Conservation (phyloP, 805 yeast species). For the Saturnispora ahearnii region DNA sequence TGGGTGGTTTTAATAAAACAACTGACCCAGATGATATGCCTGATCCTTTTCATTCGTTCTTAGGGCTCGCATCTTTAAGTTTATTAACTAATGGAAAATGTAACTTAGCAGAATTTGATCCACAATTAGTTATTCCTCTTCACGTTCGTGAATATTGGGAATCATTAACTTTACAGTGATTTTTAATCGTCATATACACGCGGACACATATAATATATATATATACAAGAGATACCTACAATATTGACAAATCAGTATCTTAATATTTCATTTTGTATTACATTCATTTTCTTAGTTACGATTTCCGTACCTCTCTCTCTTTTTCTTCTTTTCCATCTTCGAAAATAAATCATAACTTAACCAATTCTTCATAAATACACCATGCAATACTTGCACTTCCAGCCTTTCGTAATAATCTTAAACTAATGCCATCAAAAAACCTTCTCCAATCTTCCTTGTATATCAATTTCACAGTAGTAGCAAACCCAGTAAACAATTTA, state of each 20-base stretch:
- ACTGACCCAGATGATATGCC: conserved; percentile 44
- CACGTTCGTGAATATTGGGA: conserved; percentile 17
- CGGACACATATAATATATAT: background rate
- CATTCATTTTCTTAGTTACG: background rate
- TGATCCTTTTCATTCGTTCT: conserved; percentile 60
- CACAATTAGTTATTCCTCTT: conserved; percentile 19
- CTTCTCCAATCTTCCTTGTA: conserved; percentile 41
- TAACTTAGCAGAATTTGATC: conserved; percentile 12
- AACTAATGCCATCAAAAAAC: conserved; percentile 74
- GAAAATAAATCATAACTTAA: conserved; percentile 29
- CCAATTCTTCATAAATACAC: conserved; percentile 91
- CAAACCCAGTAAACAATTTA: conserved; percentile 32
- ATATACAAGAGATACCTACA: background rate
- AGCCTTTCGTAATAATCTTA: conserved; percentile 78
- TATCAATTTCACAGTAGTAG: conserved; percentile 32
- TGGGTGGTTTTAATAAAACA: conserved; percentile 78
- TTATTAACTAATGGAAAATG: conserved; percentile 21
- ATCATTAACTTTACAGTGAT: conserved; percentile 1
- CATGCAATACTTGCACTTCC: conserved; percentile 92
- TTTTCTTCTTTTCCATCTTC: too few relatives aligned
- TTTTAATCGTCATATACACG: background rate
- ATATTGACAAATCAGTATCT: background rate
- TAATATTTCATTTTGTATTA: background rate
- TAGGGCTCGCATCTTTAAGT: conserved; percentile 49
- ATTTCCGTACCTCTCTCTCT: background rate